These are phyloP conservation scores for Taphrina confusa DNA, from an alignment of 1,139 yeast species.

Conservation along the genomic window DNA sequence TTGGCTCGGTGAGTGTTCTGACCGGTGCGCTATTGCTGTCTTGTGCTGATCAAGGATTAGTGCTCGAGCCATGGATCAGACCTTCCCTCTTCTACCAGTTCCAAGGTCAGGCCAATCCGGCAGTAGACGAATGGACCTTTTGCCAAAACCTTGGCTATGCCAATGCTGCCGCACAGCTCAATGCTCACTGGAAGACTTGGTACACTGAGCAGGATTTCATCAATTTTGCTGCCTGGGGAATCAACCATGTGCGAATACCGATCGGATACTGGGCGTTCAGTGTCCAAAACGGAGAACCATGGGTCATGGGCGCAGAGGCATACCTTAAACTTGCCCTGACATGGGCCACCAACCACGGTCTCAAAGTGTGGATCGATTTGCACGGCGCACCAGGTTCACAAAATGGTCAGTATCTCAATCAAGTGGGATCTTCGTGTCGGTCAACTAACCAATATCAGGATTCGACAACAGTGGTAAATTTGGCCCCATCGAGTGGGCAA, in stretches of 20 bases:
- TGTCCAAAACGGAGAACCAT: conserved; percentile 68
- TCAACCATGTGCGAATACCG: conserved; percentile 87
- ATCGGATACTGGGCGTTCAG: conserved; percentile 96
- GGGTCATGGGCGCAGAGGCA: conserved; percentile 76
- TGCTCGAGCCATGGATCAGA: conserved; percentile 49
- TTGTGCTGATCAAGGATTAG: no score
- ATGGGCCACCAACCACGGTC: conserved; percentile 66
- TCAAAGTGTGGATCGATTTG: conserved; percentile 87
- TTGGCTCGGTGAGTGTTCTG: conserved; percentile 69
- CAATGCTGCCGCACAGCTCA: conserved; percentile 57
- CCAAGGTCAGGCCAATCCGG: conserved; percentile 37
- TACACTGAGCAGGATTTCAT: conserved; percentile 71
- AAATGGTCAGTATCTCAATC: conserved; percentile 48
- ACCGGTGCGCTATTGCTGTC: no score
- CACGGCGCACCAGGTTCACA: conserved; percentile 99
- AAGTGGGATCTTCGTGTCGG: background rate
- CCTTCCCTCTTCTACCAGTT: conserved; percentile 51
- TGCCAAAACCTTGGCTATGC: conserved; percentile 64
- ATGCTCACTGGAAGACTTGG: conserved; percentile 78
- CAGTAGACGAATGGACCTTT: conserved; percentile 83
- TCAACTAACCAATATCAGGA: conserved; percentile 55
- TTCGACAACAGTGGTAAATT: conserved; percentile 92
- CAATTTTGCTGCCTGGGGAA: conserved; percentile 61
- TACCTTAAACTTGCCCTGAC: conserved; percentile 73
- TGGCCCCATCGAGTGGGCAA: conserved; percentile 57